These are phyloP conservation scores for Waltergamsia citrina DNA, from an alignment of 2,329 filamentous ascomycete genomes.

Conservation along the genomic window DNA sequence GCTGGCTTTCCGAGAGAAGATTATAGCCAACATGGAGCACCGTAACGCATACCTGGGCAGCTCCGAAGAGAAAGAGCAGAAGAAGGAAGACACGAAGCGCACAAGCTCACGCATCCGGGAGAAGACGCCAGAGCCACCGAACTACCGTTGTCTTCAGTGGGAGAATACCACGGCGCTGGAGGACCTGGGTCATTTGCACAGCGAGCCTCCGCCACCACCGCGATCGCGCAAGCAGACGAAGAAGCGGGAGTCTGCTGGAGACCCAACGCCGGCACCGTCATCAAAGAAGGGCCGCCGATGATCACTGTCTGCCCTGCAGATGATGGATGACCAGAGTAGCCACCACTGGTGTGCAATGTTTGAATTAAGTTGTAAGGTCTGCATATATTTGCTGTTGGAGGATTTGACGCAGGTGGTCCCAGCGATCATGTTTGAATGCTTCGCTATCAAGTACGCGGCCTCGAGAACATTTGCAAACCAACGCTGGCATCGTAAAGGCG, in stretches of 20 bases:
- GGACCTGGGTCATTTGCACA: slow-evolving; percentile 48
- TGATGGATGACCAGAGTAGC: too few species aligned
- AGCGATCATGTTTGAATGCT: too few species aligned
- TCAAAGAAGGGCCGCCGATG: slow-evolving; percentile 13
- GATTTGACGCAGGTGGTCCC: too few species aligned
- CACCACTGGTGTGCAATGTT: too few species aligned
- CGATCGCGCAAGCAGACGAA: slow-evolving; percentile 39
- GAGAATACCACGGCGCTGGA: slow-evolving; percentile 48
- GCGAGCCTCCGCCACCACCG: slow-evolving; percentile 41
- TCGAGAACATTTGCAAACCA: too few species aligned
- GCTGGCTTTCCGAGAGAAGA: slow-evolving; percentile 63
- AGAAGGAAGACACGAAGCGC: slow-evolving; percentile 25
- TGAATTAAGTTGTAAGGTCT: too few species aligned
- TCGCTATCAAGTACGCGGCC: too few species aligned
- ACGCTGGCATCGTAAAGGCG: too few species aligned
- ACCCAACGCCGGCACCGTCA: slow-evolving; percentile 15
- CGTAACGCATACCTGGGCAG: slow-evolving; percentile 59
- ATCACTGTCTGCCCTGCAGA: too few species aligned
- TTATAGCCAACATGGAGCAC: slow-evolving; percentile 70
- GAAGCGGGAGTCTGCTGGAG: slow-evolving; percentile 36
- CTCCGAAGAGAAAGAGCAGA: slow-evolving; percentile 20
- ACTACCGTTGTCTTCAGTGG: slow-evolving; percentile 43
- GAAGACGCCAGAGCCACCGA: slow-evolving; percentile 33
- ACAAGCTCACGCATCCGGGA: slow-evolving; percentile 37
- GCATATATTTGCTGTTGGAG: too few species aligned